These are phyloP conservation scores for Rhododendron molle DNA, from an alignment of 148 eudicot species.

Conservation along the genomic window DNA sequence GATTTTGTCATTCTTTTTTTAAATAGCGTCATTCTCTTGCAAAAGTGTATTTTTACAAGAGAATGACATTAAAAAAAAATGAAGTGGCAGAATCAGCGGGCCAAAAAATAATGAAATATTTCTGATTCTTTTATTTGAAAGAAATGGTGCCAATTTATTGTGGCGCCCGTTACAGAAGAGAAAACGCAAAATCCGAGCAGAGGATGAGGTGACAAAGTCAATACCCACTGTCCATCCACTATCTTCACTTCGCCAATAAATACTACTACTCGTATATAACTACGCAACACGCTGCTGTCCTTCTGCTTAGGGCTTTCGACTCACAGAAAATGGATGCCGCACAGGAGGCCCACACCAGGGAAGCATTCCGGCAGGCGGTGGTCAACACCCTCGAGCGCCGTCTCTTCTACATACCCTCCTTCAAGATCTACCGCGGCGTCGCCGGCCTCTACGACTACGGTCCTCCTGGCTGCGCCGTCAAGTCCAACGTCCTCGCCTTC, in stretches of 20 bases:
- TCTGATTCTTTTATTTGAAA: no score
- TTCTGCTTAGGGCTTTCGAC: no score
- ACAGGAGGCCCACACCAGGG: constrained; percentile 37
- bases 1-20: no score
- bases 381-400: constrained; percentile 83
- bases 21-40: no score
- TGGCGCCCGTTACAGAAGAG: neutral
- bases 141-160: neutral
- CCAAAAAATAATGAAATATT: no score
- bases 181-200: neutral
- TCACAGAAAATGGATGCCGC: constrained; percentile 21
- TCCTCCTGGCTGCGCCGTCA: constrained; percentile 93
- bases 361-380: constrained; percentile 59
- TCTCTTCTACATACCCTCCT: constrained; percentile 72
- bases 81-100: no score
- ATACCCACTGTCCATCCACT: neutral
- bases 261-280: no score
- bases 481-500: constrained; percentile 85
- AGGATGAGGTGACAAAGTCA: neutral
- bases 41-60: no score
- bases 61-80: no score
- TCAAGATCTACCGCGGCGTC: constrained; percentile 91
- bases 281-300: no score
- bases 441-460: constrained; percentile 93
- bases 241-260: neutral